Percentiles rank a stretch among this genome's conserved stretches.
These are phyloP conservation scores for Artomyces pyxidatus DNA, from an alignment of 768 basidiomycete species.

Conservation along the genomic window DNA sequence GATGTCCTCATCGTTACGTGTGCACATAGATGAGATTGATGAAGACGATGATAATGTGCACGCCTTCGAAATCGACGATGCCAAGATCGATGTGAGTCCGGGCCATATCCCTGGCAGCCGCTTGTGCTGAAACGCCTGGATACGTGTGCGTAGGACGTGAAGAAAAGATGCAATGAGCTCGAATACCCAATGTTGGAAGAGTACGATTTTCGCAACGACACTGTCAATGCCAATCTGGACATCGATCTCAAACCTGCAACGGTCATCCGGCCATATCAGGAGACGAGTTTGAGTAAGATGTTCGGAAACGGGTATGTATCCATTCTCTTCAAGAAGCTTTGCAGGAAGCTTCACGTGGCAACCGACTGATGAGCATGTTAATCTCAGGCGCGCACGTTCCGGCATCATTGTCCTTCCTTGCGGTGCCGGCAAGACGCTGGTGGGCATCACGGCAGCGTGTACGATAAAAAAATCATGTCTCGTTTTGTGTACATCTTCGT, in stretches of 20 bases:
- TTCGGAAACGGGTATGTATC: constrained; percentile 87
- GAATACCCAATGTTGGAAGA: constrained; percentile 99
- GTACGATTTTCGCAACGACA: constrained; percentile 98
- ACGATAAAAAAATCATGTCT: constrained; percentile 99
- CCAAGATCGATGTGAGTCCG: constrained; percentile 76
- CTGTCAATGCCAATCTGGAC: constrained; percentile 91
- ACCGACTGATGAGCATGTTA: constrained; percentile 9
- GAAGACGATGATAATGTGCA: constrained; percentile 98
- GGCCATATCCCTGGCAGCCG: neutral
- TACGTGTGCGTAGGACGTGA: constrained; percentile 64
- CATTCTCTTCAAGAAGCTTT: neutral
- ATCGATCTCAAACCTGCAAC: constrained; percentile 98
- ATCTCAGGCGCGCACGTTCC: constrained; percentile 83
- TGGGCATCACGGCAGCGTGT: constrained; percentile 98
- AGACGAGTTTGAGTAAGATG: constrained; percentile 98
- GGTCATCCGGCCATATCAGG: constrained; percentile 95
- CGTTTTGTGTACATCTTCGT: constrained; percentile 97
- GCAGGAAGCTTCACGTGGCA: no score
- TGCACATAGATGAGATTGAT: constrained; percentile 76
- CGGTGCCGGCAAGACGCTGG: constrained; percentile 97
- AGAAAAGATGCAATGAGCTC: constrained; percentile 92
- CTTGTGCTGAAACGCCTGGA: neutral
- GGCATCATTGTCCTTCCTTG: constrained; percentile 98
- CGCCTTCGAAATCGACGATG: constrained; percentile 91
- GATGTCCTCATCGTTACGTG: constrained; percentile 5